phyloP scores from a whole-genome alignment of 2,329 filamentous ascomycete species.

The Cercospora janseana region DNA sequence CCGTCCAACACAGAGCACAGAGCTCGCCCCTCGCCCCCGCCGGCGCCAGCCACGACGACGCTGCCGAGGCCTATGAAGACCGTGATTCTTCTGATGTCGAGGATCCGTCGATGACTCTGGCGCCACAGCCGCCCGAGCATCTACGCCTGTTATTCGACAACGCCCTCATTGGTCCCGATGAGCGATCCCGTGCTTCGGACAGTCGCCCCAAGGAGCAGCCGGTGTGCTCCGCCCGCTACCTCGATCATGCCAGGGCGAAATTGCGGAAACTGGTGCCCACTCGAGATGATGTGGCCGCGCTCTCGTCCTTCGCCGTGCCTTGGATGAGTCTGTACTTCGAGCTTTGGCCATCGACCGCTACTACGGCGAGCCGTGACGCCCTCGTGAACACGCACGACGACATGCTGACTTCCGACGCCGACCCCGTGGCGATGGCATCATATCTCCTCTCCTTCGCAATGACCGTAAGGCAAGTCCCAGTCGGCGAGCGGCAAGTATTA shows the following conservation, averaged over 20 bases:
- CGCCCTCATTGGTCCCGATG: constrained; percentile 29
- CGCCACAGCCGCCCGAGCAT: constrained; percentile 27
- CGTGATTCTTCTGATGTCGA: constrained; percentile 11
- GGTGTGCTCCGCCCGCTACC: constrained; percentile 19
- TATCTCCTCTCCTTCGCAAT: constrained; percentile 35
- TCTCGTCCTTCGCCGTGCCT: constrained; percentile 26
- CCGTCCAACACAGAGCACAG: constrained; percentile 8
- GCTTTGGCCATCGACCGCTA: constrained; percentile 29
- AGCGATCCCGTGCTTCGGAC: constrained; percentile 9
- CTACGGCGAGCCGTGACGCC: constrained; percentile 24
- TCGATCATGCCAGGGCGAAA: constrained; percentile 25
- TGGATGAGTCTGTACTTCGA: constrained; percentile 34
- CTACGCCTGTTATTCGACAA: constrained; percentile 37
- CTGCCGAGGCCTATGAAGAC: constrained; percentile 1
- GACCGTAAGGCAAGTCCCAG: constrained; percentile 32
- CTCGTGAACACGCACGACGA: constrained; percentile 33
- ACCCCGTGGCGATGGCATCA: constrained; percentile 32
- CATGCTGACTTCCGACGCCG: constrained; percentile 24
- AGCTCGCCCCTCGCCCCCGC: not conserved
- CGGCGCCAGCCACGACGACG: not conserved
- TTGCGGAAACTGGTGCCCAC: constrained; percentile 30
- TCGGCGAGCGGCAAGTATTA: not conserved
- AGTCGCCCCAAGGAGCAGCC: not conserved
- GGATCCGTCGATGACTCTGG: not conserved
- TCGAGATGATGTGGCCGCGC: constrained; percentile 27